Evolutionary conservation across 306 rosid genomes (phyloP), one percentile per base, ranked within the genome.

Genomic region (Malus domestica): DNA sequence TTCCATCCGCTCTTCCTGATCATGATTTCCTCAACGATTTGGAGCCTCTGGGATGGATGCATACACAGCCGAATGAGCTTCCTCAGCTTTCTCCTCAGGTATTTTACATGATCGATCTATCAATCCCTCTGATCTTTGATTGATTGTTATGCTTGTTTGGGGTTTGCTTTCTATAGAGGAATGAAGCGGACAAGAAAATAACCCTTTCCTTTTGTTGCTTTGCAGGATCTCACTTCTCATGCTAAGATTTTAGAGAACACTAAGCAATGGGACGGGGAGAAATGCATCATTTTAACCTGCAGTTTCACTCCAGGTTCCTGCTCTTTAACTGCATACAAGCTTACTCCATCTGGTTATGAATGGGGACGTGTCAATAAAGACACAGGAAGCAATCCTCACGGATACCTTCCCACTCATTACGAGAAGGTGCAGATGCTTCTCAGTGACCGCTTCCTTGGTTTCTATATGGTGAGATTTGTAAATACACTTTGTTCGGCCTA

Each of bases 31-130:
- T 96, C 81, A 92, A 83, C 75, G 99, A 92, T 82, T 86, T 96
- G 86, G 99, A 96, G 81, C 99, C 99, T 33, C 75, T 96, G 92
- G 99, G 99, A 75, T 96, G 99, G 99, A 92, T 96, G 99, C 99
- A 96, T 83, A 96, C 99, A 5, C 99, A 96, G 68, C 99, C 99
- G n/a, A 96, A 96, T 76, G 99, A 92, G 78, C 98, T 96, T 82
- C 97, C 98, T 23, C 99, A 96, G 88, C 83, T 96, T 80, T 92
- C 99, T 10, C 97, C 99, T 20, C 98, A 92, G 98, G 98, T 94
- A 74, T 62, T 40, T 51, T 57, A 65, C 12, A 18, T 30, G 2
- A 23, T 12, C 22, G 15, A 32, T 57, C 15, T 62, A 60, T 72
- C 18, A 16, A 14, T 46, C 15, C 68, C 25, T 71, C 52, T 67